Base-by-base conservation (phyloP, 202 grass and related monocot genomes). In the Dendrocalamus latiflorus region DNA sequence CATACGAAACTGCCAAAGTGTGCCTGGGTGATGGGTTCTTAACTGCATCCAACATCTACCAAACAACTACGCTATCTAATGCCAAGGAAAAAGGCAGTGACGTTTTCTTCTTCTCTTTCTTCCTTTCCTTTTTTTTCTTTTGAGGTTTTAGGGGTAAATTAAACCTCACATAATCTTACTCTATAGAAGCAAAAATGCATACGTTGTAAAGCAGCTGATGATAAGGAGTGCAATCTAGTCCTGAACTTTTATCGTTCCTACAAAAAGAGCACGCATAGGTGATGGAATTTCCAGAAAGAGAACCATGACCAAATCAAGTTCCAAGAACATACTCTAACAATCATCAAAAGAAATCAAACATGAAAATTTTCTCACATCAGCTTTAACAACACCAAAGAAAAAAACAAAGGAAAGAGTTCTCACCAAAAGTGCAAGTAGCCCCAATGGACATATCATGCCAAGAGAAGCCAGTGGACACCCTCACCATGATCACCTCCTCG, bases 381-480 rank as follows among this genome's bases (percentile, higher is more conserved):
- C 4, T 34, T 1, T 51, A 67, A 44, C 33, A 72, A 57, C 30
- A 26, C 2, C 49, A 43, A 30, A 47, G 26, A 41, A 18, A n/a
- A 28, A 65, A 21, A 21, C 12, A 63, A 47, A 28, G 30, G 0
- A 2, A 44, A 55, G 2, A 41, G 38, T 22, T 1, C 89, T 89
- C 60, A 91, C 92, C 89, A 75, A 94, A 91, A 17, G 89, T 94
- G 72, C 76, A 87, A 56, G 92, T 94, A 85, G 87, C 92, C 64
- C 39, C 65, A 28, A 94, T 90, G 84, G 92, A 94, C 68, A 91
- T 85, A 83, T 94, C 81, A 82, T 91, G 84, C 78, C 89, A 91
- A 61, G 86, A 76, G 24, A 86, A 87, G 47, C n/a, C n/a, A n/a
- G n/a, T n/a, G n/a, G n/a, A n/a, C n/a, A n/a, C n/a, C n/a, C n/a